Conservation (phyloP, 257 asterid species). For the Solanum peruvianum region DNA sequence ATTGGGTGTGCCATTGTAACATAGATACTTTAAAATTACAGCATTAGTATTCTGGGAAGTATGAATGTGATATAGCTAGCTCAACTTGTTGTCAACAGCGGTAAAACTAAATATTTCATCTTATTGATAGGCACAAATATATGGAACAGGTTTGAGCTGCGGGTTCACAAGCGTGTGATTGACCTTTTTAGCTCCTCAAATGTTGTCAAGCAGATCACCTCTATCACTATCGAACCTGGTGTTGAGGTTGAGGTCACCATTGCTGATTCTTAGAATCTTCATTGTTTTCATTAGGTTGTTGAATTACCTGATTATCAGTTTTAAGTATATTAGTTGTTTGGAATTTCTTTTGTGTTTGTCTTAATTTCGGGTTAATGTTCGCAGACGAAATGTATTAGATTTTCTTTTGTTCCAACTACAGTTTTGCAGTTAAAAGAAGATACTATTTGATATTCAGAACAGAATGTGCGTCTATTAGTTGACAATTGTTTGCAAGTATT, state of each 20-base stretch:
- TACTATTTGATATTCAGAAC: background rate
- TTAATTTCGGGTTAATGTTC: background rate
- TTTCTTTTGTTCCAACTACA: background rate
- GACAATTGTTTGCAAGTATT: background rate
- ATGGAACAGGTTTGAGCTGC: constrained; percentile 13
- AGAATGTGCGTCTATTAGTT: background rate
- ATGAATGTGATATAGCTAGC: background rate
- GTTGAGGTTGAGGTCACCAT: constrained; percentile 31
- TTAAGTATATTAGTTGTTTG: background rate
- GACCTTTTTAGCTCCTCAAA: constrained; percentile 64
- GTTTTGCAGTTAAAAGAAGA: background rate
- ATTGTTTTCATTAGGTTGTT: background rate
- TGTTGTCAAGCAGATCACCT: constrained; percentile 64
- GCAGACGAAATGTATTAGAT: background rate
- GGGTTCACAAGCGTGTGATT: constrained; percentile 55
- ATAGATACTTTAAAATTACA: background rate
- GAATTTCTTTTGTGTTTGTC: background rate
- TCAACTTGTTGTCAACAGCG: background rate
- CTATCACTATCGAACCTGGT: constrained; percentile 37
- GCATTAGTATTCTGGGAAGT: background rate
- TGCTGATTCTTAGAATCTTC: constrained; percentile 6
- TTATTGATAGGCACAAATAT: background rate
- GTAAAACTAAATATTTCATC: background rate
- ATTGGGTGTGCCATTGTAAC: background rate
- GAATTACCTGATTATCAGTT: background rate